Evolutionary conservation across 305 asterid genomes (phyloP).

Genomic region (Rubia occidens): DNA sequence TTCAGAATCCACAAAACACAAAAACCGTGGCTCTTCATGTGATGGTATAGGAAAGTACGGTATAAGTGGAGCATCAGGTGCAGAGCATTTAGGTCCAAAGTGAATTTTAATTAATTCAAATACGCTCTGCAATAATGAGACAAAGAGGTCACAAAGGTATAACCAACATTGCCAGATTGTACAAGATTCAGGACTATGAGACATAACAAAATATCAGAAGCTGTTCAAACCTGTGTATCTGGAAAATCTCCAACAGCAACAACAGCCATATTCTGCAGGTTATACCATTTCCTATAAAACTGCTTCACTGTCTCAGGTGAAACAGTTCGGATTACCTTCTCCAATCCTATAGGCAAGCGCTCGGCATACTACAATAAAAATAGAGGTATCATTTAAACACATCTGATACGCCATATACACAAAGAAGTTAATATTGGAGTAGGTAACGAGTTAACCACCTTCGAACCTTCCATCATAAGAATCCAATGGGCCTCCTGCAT

Average conservation of each 20-base stretch:
- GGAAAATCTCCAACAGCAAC: slow-evolving; percentile 93
- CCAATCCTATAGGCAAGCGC: slow-evolving; percentile 82
- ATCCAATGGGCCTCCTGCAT: slow-evolving; percentile 95
- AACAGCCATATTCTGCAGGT: slow-evolving; percentile 82
- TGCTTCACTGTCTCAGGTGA: slow-evolving; percentile 64
- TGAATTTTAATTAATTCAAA: slow-evolving; percentile 77
- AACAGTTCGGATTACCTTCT: slow-evolving; percentile 79
- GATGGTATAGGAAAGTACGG: slow-evolving; percentile 68
- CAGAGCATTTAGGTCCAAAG: slow-evolving; percentile 57
- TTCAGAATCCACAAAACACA: slow-evolving; percentile 88
- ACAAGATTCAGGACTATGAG: slow-evolving; percentile 2
- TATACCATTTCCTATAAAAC: slow-evolving; percentile 83
- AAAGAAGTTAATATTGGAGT: neutral
- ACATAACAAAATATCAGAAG: neutral
- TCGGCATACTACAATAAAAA: slow-evolving; percentile 69
- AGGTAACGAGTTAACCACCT: slow-evolving; percentile 32
- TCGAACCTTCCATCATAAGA: slow-evolving; percentile 96
- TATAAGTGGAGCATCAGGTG: slow-evolving; percentile 44
- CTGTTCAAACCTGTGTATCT: slow-evolving; percentile 57
- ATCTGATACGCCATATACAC: neutral
- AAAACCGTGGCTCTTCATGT: slow-evolving; percentile 76
- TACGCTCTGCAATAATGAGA: slow-evolving; percentile 50
- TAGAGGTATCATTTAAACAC: slow-evolving; percentile 12
- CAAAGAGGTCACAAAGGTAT: slow-evolving; percentile 14
- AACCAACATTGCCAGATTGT: slow-evolving; percentile 5